Base-by-base conservation (phyloP, 257 asterid genomes). In the Solanum boliviense region DNA sequence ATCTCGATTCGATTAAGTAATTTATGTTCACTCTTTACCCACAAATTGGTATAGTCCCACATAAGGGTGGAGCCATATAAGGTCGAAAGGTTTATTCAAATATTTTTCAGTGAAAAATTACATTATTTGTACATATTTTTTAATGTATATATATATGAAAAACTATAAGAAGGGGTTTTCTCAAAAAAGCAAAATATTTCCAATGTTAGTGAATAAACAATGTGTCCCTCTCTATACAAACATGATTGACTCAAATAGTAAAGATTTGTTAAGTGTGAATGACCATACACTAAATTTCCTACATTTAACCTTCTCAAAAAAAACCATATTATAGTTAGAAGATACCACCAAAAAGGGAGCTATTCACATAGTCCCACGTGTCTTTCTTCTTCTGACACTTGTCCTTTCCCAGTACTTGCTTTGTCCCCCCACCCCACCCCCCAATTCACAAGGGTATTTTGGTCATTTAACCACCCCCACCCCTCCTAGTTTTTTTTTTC, bases 311-410 rank as follows among this genome's bases (percentile, higher is more conserved):
- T 81, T 18, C 5, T 58, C 32, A 41, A 31, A 72, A 86, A 70
- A 88, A 91, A n/a, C n/a, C n/a, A 85, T 34, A 89, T 84, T 38
- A 39, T 39, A 85, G 88, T 84, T 76, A 88, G 88, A 86, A 31
- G 91, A 91, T 92, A 89, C 91, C 87, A 91, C 91, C 89, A 82
- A 90, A 90, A 92, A 92, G 92, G 91, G 91, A 46, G 88, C 91
- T 89, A 88, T 92, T 91, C 92, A 89, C 72, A 84, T 92, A 86
- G 87, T 87, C 92, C 96, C 93, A 96, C 96, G 98, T 93, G 98
- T 94, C 96, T 70, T 60, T 90, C 87, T 60, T 87, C 31, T 74
- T 84, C 91, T 88, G 95, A 95, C 98, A 94, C 98, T 89, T 95
- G 98, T 93, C 94, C 91, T 85, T 73, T 36, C 91, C 89, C 83